phyloP scores from a whole-genome alignment of 2,329 filamentous ascomycete genomes.

The Aureobasidium sp. region DNA sequence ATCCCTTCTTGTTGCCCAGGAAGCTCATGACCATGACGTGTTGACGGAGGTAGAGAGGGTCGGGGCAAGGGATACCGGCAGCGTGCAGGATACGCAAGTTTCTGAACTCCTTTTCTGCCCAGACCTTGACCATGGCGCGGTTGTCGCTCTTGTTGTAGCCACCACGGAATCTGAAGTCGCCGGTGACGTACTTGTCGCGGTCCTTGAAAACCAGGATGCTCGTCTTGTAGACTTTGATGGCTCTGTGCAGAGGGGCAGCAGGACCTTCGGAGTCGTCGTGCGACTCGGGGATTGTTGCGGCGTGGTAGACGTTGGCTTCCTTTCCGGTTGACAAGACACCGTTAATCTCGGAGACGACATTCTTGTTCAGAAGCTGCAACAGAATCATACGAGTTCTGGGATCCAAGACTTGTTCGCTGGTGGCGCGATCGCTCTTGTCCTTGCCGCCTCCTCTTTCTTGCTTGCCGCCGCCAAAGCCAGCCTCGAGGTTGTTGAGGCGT shows the following conservation, averaged over 20 bases:
- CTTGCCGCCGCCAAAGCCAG: slow-evolving; percentile 40
- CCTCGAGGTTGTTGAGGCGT: slow-evolving; percentile 56
- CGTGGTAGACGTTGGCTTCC: slow-evolving; percentile 96
- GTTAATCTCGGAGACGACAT: slow-evolving; percentile 82
- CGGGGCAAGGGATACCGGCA: slow-evolving; percentile 81
- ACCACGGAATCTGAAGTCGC: slow-evolving; percentile 82
- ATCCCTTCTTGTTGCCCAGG: slow-evolving; percentile 76
- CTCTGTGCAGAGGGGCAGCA: slow-evolving; percentile 56
- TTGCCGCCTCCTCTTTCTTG: slow-evolving; percentile 50
- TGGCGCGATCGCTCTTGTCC: slow-evolving; percentile 89
- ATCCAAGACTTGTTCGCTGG: slow-evolving; percentile 89
- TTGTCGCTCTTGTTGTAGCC: slow-evolving; percentile 94
- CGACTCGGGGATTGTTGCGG: slow-evolving; percentile 53
- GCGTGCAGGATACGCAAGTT: slow-evolving; percentile 79
- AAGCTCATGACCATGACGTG: slow-evolving; percentile 95
- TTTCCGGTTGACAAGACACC: slow-evolving; percentile 95
- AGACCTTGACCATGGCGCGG: slow-evolving; percentile 94
- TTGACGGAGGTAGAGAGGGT: slow-evolving; percentile 80
- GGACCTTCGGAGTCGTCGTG: slow-evolving; percentile 41
- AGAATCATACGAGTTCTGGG: slow-evolving; percentile 91
- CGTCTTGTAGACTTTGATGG: slow-evolving; percentile 99
- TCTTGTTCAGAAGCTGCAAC: slow-evolving; percentile 89
- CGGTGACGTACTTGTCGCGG: slow-evolving; percentile 87
- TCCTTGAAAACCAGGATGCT: slow-evolving; percentile 97
- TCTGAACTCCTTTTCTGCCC: slow-evolving; percentile 97